Conservation (phyloP, 1,284 basidiomycete species). For the Boletus smithii region DNA sequence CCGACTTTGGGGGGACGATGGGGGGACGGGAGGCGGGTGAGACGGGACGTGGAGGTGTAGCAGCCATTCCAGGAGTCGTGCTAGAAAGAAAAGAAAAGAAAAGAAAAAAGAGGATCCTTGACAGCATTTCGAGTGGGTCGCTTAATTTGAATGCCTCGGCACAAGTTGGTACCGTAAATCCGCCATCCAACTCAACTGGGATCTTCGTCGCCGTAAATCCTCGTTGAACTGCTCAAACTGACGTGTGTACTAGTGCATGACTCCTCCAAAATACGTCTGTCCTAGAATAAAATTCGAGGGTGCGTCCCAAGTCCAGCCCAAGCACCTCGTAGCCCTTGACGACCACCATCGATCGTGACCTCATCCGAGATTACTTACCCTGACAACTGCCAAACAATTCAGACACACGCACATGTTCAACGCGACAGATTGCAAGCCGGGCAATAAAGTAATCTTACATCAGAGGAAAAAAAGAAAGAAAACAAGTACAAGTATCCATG, state of each 20-base stretch:
- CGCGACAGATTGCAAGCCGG: not conserved
- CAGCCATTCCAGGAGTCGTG: constrained; percentile 14
- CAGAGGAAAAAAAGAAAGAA: not conserved
- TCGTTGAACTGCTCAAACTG: no score
- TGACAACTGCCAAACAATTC: no score
- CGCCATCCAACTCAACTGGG: no score
- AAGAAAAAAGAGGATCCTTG: not conserved
- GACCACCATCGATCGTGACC: not conserved
- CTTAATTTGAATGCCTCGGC: constrained; percentile 22
- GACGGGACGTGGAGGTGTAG: constrained; percentile 20
- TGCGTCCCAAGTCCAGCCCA: not conserved
- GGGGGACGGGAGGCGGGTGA: constrained; percentile 23
- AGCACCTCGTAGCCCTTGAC: not conserved
- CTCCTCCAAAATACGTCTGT: not conserved
- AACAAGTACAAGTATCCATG: no score
- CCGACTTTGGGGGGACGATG: not conserved
- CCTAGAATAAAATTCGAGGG: not conserved
- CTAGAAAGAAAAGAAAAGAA: not conserved
- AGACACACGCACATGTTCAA: not conserved
- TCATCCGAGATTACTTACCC: not conserved
- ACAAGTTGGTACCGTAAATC: no score
- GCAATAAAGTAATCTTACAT: constrained; percentile 10
- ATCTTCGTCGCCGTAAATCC: no score
- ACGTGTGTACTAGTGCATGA: no score
- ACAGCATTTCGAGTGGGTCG: constrained; percentile 1